Evolutionary conservation across 345 rosid genomes (phyloP).

Genomic region (Linum lewisii): DNA sequence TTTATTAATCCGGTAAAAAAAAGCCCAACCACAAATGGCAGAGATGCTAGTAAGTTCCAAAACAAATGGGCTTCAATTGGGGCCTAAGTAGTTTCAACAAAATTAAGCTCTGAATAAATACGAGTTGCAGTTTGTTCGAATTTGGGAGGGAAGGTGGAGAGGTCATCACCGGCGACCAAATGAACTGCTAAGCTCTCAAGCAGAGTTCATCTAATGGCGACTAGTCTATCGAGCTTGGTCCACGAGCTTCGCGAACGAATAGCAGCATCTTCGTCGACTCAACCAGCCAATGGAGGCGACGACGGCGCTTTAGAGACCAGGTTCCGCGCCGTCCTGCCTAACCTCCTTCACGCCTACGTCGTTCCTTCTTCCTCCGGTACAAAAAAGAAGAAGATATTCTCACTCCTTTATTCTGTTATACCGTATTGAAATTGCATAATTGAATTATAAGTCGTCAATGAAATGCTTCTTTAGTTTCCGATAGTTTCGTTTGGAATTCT

Average conservation of each 20-base stretch:
- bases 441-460: not conserved
- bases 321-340: constrained; percentile 70
- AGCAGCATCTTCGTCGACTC: constrained; percentile 58
- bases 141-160: constrained; percentile 20
- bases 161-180: not conserved
- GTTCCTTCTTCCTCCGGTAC: constrained; percentile 72
- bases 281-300: constrained; percentile 25
- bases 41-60: too few relatives aligned
- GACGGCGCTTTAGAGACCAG: constrained; percentile 55
- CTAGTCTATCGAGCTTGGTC: constrained; percentile 55
- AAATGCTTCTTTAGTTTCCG: not conserved
- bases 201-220: constrained; percentile 16
- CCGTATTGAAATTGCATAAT: constrained; percentile 1
- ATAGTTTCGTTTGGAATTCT: not conserved
- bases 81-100: too few relatives aligned
- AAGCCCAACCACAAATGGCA: too few relatives aligned
- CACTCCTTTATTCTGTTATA: constrained; percentile 2
- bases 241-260: constrained; percentile 81
- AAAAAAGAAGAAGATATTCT: not conserved
- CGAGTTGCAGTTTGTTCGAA: constrained; percentile 12
- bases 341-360: constrained; percentile 62
- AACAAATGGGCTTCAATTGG: too few relatives aligned
- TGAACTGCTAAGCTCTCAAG: not conserved
- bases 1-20: too few relatives aligned
- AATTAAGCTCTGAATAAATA: constrained; percentile 1